phyloP scores from a whole-genome alignment of 306 rosid genomes.

The Dalbergia cultrata region DNA sequence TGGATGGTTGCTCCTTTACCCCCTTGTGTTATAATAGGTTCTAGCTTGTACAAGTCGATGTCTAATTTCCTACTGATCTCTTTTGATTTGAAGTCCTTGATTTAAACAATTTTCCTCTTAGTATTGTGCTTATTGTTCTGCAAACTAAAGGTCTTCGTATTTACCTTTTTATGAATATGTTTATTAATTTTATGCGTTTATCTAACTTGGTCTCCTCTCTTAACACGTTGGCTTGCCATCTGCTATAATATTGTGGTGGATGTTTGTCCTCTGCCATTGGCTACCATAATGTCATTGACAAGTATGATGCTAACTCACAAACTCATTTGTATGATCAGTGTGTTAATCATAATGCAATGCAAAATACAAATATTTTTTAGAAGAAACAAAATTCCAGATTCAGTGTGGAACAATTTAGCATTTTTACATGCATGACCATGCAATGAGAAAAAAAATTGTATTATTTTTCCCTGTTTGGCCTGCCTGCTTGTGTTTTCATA shows the following conservation, averaged over 20 bases:
- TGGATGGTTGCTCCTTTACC: neutral
- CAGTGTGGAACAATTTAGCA: slow-evolving; percentile 7
- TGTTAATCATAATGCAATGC: neutral
- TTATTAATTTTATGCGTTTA: neutral
- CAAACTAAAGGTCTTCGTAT: neutral
- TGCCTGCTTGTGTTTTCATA: slow-evolving; percentile 37
- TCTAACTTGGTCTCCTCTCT: neutral
- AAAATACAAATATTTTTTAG: neutral
- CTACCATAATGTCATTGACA: neutral
- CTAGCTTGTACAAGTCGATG: neutral
- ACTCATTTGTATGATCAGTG: neutral
- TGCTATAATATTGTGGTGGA: neutral
- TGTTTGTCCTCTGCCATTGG: neutral
- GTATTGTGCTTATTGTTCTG: neutral
- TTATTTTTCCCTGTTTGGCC: slow-evolving; percentile 20
- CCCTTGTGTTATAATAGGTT: neutral
- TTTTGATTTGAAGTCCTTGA: neutral
- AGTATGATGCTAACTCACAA: neutral
- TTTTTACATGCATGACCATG: neutral
- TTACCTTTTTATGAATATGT: neutral
- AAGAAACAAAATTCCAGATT: slow-evolving; percentile 4
- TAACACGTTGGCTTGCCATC: neutral
- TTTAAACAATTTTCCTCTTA: neutral
- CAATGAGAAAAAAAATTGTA: neutral
- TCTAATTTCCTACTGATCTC: slow-evolving; percentile 9